Percentiles rank a stretch among this genome's conserved stretches.
phyloP scores from a whole-genome alignment of 1,139 yeast species.

The Kurtzmaniella quercitrusa region DNA sequence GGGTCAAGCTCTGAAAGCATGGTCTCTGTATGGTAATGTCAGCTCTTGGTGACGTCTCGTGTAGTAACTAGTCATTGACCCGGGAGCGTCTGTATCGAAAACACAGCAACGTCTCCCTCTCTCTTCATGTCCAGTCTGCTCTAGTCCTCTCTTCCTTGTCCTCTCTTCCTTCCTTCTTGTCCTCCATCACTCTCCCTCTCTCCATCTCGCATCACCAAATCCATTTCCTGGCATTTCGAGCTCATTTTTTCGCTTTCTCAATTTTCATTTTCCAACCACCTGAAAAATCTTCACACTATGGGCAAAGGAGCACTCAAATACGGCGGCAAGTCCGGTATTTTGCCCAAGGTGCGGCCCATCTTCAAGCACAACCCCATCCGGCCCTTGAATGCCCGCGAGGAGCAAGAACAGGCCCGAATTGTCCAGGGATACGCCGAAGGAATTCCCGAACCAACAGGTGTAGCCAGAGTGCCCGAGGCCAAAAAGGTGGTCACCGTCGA shows the following conservation, averaged over 20 bases:
- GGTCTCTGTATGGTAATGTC: no score
- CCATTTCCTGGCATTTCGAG: not conserved
- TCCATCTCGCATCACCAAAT: not conserved
- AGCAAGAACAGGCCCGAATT: conserved; percentile 38
- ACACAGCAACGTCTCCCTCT: no score
- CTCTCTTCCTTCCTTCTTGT: no score
- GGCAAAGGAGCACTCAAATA: conserved; percentile 48
- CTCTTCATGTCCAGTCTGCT: no score
- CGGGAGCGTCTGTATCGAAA: no score
- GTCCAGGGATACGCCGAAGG: conserved; percentile 73
- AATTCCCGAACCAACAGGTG: conserved; percentile 61
- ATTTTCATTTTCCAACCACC: conserved; percentile 8
- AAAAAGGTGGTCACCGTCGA: conserved; percentile 56
- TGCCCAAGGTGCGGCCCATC: conserved; percentile 73
- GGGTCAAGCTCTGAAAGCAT: no score
- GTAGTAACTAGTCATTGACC: no score
- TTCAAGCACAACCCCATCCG: conserved; percentile 60
- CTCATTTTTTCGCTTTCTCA: not conserved
- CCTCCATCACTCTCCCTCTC: not conserved
- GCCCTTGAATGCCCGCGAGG: conserved; percentile 37
- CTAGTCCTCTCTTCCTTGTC: no score
- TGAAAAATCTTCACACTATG: conserved; percentile 21
- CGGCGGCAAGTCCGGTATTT: conserved; percentile 76
- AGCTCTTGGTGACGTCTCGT: no score
- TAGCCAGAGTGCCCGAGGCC: conserved; percentile 38